phyloP scores from a whole-genome alignment of 164 flowering plant genomes.

The Liquidambar formosana region DNA sequence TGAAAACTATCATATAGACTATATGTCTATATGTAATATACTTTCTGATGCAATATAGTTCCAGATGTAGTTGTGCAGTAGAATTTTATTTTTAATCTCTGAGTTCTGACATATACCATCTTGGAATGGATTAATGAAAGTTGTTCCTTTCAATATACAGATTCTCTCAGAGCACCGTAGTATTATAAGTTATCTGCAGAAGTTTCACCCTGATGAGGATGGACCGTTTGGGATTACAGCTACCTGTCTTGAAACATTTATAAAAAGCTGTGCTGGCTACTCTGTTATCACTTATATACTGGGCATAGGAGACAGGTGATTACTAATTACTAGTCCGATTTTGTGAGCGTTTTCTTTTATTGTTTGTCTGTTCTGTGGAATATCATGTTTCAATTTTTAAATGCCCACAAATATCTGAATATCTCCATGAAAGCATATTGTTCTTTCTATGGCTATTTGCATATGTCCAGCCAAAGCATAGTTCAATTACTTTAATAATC shows the following conservation, averaged over 20 bases:
- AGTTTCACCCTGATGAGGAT: slow-evolving; percentile 97
- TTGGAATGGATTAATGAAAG: background rate
- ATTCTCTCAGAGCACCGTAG: slow-evolving; percentile 93
- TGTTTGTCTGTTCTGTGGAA: background rate
- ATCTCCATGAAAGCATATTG: background rate
- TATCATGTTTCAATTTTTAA: background rate
- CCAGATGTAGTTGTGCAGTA: background rate
- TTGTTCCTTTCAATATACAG: slow-evolving; percentile 34
- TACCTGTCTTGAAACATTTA: slow-evolving; percentile 97
- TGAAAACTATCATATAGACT: background rate
- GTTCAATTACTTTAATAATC: slow-evolving; percentile 8
- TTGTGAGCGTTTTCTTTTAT: background rate
- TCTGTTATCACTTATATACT: slow-evolving; percentile 96
- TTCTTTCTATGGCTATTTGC: background rate
- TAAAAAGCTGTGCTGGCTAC: slow-evolving; percentile 99
- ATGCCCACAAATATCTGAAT: background rate
- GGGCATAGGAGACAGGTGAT: slow-evolving; percentile 97
- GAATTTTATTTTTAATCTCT: background rate
- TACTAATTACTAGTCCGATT: background rate
- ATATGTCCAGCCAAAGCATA: background rate
- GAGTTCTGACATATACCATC: background rate
- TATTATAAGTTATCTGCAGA: slow-evolving; percentile 89
- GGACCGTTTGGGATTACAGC: slow-evolving; percentile 99
- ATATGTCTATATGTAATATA: background rate
- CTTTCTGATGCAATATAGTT: background rate